Conservation (phyloP, 2,329 filamentous ascomycete genomes). For the Neofusicoccum sp. region DNA sequence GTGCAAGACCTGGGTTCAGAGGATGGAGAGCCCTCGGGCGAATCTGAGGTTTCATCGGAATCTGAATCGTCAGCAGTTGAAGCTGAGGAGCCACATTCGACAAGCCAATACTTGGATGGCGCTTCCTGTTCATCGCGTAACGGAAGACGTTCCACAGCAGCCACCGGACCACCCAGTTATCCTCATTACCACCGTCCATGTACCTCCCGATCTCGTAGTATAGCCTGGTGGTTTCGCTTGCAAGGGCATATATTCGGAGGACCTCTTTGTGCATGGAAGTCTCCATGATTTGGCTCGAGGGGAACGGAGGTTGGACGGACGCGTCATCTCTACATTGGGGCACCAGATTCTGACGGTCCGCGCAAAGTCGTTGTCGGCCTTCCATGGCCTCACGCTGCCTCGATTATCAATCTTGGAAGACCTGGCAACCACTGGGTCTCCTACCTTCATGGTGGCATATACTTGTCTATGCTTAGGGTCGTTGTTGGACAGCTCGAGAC, state of each 20-base stretch:
- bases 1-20: background rate
- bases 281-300: conserved; percentile 51
- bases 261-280: conserved; percentile 51
- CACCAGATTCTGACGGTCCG: background rate
- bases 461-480: conserved; percentile 37
- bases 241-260: conserved; percentile 42
- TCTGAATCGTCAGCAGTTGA: background rate
- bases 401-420: background rate
- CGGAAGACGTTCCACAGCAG: conserved; percentile 56
- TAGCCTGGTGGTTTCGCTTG: conserved; percentile 40
- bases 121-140: conserved; percentile 29
- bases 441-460: conserved; percentile 48
- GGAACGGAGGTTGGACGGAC: conserved; percentile 40
- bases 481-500: conserved; percentile 44
- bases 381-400: conserved; percentile 5
- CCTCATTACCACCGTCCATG: conserved; percentile 43
- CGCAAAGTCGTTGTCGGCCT: background rate
- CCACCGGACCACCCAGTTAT: conserved; percentile 56
- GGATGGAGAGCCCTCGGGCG: background rate
- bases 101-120: background rate
- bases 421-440: conserved; percentile 1
- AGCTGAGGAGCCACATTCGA: background rate
- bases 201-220: conserved; percentile 49
- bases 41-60: background rate
- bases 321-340: conserved; percentile 31